A percentile compares a stretch with the other conserved stretches of the same genome.
Evolutionary conservation across 2,329 filamentous ascomycete genomes (phyloP).

Genomic region (Phoma sp.): DNA sequence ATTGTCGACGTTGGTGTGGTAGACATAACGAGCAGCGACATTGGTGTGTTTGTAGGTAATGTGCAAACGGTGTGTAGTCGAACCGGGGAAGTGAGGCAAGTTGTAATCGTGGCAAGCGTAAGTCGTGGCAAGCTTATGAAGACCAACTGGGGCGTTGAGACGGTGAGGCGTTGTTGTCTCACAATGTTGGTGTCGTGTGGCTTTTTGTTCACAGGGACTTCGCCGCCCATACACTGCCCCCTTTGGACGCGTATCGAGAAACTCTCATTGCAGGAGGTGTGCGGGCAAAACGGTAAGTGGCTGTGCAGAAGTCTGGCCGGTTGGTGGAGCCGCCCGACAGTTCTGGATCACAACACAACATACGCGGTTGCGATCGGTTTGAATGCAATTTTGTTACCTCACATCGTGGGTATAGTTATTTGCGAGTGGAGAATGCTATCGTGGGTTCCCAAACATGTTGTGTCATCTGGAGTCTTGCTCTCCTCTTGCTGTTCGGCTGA

Average conservation of each 20-base stretch:
- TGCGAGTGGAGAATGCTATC: background rate
- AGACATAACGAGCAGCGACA: constrained; percentile 40
- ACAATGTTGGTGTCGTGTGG: background rate
- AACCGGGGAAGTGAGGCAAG: background rate
- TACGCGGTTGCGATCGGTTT: background rate
- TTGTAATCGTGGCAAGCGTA: background rate
- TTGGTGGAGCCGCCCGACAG: constrained; percentile 6
- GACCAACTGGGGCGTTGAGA: background rate
- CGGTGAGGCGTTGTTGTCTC: background rate
- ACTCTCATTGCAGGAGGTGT: constrained; percentile 9
- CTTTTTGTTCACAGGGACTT: constrained; percentile 11
- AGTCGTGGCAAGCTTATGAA: constrained; percentile 1
- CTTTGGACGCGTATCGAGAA: constrained; percentile 10
- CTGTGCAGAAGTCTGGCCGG: constrained; percentile 18
- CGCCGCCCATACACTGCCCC: constrained; percentile 15
- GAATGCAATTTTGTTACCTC: background rate
- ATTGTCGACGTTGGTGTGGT: constrained; percentile 28
- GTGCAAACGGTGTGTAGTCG: background rate
- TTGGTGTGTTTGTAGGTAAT: constrained; percentile 12
- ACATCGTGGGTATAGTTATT: background rate
- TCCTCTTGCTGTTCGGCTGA: background rate
- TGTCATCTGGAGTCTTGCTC: no score
- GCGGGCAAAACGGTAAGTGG: constrained; percentile 7
- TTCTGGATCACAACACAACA: background rate
- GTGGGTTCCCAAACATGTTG: no score